A percentile compares a stretch with the other conserved stretches of the same genome.
Evolutionary conservation across 23 red algal genomes (phyloP).

Genomic region (Agarophyton chilense): DNA sequence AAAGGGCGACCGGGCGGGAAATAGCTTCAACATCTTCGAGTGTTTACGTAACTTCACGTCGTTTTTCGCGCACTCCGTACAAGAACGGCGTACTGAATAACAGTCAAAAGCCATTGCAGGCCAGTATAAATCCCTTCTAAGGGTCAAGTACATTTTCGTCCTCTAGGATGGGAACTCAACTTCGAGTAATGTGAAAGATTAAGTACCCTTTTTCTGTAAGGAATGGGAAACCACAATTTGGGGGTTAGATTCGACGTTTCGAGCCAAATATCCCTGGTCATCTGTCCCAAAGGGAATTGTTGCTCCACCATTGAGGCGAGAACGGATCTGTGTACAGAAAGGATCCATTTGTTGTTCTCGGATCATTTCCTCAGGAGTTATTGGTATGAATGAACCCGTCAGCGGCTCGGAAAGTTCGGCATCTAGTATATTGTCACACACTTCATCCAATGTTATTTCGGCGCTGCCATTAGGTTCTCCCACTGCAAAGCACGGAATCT

Average conservation of each 20-base stretch:
- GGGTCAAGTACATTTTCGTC: neutral
- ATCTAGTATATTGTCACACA: neutral
- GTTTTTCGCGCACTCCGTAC: conserved; percentile 24
- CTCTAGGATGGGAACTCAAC: neutral
- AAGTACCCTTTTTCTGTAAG: neutral
- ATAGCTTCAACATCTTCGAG: neutral
- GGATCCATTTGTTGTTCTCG: neutral
- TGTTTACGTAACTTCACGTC: neutral
- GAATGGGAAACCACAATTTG: conserved; percentile 33
- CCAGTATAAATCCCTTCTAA: conserved; percentile 22
- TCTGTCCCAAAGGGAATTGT: neutral
- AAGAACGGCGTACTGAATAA: conserved; percentile 17
- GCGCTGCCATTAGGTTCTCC: neutral
- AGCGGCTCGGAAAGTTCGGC: neutral
- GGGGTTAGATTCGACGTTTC: neutral
- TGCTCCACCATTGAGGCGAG: neutral
- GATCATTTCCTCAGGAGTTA: neutral
- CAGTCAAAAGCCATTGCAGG: conserved; percentile 12
- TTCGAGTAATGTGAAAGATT: conserved; percentile 28
- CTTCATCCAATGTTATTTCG: neutral
- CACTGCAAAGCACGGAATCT: neutral
- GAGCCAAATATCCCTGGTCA: neutral
- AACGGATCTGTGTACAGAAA: neutral
- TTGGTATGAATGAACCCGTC: neutral
- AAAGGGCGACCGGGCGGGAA: neutral